These are phyloP conservation scores for Zygosaccharomyces kombuchaensis DNA, from an alignment of 805 yeast genomes.

Conservation along the genomic window DNA sequence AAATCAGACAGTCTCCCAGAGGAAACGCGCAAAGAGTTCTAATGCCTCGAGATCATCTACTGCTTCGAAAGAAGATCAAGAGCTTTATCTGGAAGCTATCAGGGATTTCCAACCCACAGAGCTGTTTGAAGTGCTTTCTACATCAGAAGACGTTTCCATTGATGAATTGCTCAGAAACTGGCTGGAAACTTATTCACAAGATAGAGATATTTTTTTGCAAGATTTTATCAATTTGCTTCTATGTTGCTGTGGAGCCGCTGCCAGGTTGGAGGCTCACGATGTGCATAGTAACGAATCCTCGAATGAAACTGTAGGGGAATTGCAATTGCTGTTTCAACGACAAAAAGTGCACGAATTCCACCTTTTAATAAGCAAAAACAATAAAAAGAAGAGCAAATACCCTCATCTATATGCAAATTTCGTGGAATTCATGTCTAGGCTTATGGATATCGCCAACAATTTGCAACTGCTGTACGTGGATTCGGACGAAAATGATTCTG, in stretches of 20 bases:
- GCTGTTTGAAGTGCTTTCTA: constrained; percentile 48
- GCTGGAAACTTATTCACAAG: constrained; percentile 48
- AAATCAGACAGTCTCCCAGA: constrained; percentile 8
- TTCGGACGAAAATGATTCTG: constrained; percentile 27
- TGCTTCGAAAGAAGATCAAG: constrained; percentile 26
- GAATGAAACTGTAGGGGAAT: constrained; percentile 65
- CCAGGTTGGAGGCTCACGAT: constrained; percentile 70
- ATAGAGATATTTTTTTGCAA: constrained; percentile 48
- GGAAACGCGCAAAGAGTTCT: constrained; percentile 3
- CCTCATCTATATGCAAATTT: constrained; percentile 50
- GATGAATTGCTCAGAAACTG: constrained; percentile 52
- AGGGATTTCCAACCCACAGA: constrained; percentile 45
- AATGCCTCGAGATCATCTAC: constrained; percentile 6
- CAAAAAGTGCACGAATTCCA: constrained; percentile 71
- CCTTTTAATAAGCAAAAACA: constrained; percentile 48
- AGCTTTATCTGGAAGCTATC: constrained; percentile 35
- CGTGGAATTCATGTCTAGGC: constrained; percentile 48
- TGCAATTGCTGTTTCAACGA: constrained; percentile 55
- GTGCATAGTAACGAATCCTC: constrained; percentile 66
- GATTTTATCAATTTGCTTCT: constrained; percentile 65
- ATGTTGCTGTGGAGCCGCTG: constrained; percentile 66
- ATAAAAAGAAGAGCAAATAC: constrained; percentile 38
- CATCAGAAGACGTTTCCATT: constrained; percentile 45
- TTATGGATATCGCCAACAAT: constrained; percentile 54
- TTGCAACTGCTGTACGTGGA: constrained; percentile 52